These are phyloP conservation scores for Cytospora leucostoma DNA, from an alignment of 2,329 filamentous ascomycete species.

Conservation along the genomic window DNA sequence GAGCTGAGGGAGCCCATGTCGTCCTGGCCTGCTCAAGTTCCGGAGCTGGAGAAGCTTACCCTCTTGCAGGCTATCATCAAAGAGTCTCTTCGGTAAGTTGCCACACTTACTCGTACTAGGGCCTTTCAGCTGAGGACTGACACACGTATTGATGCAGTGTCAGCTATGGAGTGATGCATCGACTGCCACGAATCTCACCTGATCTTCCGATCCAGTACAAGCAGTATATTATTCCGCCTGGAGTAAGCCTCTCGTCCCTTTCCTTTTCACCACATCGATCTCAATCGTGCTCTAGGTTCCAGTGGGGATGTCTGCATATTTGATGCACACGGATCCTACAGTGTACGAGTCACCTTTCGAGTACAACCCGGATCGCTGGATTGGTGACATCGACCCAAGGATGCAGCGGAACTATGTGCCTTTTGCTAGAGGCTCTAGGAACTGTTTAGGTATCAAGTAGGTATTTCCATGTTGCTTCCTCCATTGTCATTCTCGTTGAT, in stretches of 20 bases:
- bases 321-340: background rate
- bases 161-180: constrained; percentile 11
- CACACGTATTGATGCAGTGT: background rate
- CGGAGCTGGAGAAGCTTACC: constrained; percentile 28
- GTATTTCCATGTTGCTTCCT: background rate
- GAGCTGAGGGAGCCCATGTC: constrained; percentile 34
- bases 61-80: constrained; percentile 29
- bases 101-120: background rate
- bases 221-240: constrained; percentile 1
- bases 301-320: too few species aligned
- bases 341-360: constrained; percentile 6
- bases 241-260: too few species aligned
- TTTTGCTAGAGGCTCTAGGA: constrained; percentile 27
- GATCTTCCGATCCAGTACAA: background rate
- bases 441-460: constrained; percentile 22
- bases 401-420: constrained; percentile 2
- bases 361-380: constrained; percentile 16
- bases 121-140: background rate
- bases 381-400: background rate
- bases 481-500: too few species aligned
- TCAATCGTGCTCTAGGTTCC: too few species aligned
- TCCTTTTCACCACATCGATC: too few species aligned
- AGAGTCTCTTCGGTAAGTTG: constrained; percentile 24
- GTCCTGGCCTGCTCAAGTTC: constrained; percentile 29
- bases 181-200: constrained; percentile 1